Evolutionary conservation across 2,329 filamentous ascomycete species (phyloP).

Genomic region (Pezicula radicicola): DNA sequence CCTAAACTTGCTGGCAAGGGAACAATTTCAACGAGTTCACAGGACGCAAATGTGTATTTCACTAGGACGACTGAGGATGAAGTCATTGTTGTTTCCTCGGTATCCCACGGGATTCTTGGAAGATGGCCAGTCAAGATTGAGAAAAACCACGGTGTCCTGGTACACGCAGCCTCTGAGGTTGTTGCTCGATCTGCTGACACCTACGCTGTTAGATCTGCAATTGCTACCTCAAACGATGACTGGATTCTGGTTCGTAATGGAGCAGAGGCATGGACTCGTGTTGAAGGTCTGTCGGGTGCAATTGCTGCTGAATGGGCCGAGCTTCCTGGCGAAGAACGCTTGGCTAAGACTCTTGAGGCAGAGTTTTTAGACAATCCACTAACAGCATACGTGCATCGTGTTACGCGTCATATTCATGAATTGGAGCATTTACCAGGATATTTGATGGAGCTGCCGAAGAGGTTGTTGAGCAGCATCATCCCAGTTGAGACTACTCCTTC

Average conservation of each 20-base stretch:
- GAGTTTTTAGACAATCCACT: constrained; percentile 81
- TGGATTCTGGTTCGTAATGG: constrained; percentile 86
- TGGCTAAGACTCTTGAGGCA: constrained; percentile 78
- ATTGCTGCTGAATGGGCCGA: constrained; percentile 79
- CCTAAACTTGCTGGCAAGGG: constrained; percentile 68
- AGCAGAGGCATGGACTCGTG: constrained; percentile 73
- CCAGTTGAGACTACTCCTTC: constrained; percentile 48
- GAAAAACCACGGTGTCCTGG: constrained; percentile 40
- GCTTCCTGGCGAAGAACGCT: constrained; percentile 66
- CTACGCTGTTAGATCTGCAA: constrained; percentile 76
- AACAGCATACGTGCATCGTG: constrained; percentile 82
- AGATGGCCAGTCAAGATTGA: constrained; percentile 62
- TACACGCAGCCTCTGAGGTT: constrained; percentile 79
- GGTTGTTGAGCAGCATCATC: constrained; percentile 59
- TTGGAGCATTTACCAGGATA: constrained; percentile 74
- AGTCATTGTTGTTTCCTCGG: constrained; percentile 70
- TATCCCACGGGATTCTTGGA: constrained; percentile 71
- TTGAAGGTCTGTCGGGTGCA: constrained; percentile 79
- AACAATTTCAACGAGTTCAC: constrained; percentile 74
- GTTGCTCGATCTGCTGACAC: constrained; percentile 64
- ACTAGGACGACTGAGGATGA: constrained; percentile 76
- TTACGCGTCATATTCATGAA: constrained; percentile 78
- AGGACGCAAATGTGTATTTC: constrained; percentile 83
- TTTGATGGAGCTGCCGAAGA: constrained; percentile 64
- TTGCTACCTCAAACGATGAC: constrained; percentile 65